Percentiles rank a stretch among this genome's conserved stretches.
phyloP scores from a whole-genome alignment of 148 eudicot genomes.

The Vaccinium macrocarpon region DNA sequence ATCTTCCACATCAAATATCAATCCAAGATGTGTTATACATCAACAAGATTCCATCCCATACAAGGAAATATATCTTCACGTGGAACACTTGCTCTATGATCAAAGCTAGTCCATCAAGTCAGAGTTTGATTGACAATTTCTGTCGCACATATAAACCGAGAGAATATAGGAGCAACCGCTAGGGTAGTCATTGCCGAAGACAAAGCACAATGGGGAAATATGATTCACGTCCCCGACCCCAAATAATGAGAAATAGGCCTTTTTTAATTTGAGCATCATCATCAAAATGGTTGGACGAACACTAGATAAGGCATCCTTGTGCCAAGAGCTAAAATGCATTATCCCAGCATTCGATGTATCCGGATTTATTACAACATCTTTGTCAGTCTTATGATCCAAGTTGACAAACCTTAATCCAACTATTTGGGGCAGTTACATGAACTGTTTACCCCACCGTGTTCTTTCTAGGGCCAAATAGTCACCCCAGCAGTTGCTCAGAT shows the following conservation, averaged over 20 bases:
- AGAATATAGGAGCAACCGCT: conserved; percentile 10
- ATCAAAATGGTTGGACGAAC: background rate
- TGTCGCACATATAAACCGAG: background rate
- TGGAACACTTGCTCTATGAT: background rate
- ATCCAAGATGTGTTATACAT: background rate
- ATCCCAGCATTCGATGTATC: background rate
- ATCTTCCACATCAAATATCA: background rate
- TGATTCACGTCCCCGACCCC: background rate
- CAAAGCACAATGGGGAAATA: background rate
- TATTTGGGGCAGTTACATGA: conserved; percentile 5
- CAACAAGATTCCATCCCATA: background rate
- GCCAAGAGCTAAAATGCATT: background rate
- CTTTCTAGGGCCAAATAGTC: background rate
- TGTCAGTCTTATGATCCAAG: background rate
- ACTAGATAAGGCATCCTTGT: background rate
- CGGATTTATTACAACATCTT: background rate
- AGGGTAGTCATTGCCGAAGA: background rate
- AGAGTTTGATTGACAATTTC: background rate
- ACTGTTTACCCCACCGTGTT: background rate
- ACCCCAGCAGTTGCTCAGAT: background rate
- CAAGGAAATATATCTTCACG: background rate
- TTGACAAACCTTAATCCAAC: background rate
- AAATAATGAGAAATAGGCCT: background rate
- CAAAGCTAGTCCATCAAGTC: background rate
- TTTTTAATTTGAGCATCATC: background rate